A percentile compares a stretch with the other conserved stretches of the same genome.
Evolutionary conservation across 1,139 yeast species (phyloP).

Genomic region (Saccharomycopsis hybrid): DNA sequence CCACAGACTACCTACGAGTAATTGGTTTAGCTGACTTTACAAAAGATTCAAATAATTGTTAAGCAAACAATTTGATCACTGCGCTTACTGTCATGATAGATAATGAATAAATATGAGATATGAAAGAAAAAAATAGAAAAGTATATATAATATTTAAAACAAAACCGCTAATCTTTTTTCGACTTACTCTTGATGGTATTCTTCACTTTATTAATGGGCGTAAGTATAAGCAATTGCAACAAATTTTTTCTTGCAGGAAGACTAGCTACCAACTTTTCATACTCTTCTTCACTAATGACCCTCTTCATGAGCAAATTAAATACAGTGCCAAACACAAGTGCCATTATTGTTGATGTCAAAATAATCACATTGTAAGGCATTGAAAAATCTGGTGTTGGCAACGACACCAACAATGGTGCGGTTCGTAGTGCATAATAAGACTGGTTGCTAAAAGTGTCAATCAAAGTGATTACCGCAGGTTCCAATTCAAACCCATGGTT

Average conservation of each 20-base stretch:
- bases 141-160: too few relatives aligned
- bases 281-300: constrained; percentile 68
- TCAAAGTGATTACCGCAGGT: constrained; percentile 70
- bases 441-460: constrained; percentile 28
- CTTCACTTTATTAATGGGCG: too few relatives aligned
- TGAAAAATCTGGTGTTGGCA: constrained; percentile 97
- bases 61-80: too few relatives aligned
- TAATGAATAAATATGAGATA: too few relatives aligned
- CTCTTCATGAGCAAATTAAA: constrained; percentile 73
- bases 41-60: too few relatives aligned
- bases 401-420: constrained; percentile 71
- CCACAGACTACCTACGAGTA: too few relatives aligned
- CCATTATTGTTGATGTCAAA: constrained; percentile 88
- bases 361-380: constrained; percentile 99
- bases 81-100: too few relatives aligned
- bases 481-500: constrained; percentile 96
- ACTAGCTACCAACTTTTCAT: constrained; percentile 11
- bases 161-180: too few relatives aligned
- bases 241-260: constrained; percentile 6
- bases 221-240: too few relatives aligned
- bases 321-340: constrained; percentile 81
- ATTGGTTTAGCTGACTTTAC: too few relatives aligned
- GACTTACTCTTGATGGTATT: too few relatives aligned
- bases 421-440: constrained; percentile 63
- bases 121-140: too few relatives aligned